A percentile compares a stretch with the other conserved stretches of the same genome.
These are phyloP conservation scores for Mucor velutinosus DNA, from an alignment of 371 early-diverging fungal species.

Conservation along the genomic window DNA sequence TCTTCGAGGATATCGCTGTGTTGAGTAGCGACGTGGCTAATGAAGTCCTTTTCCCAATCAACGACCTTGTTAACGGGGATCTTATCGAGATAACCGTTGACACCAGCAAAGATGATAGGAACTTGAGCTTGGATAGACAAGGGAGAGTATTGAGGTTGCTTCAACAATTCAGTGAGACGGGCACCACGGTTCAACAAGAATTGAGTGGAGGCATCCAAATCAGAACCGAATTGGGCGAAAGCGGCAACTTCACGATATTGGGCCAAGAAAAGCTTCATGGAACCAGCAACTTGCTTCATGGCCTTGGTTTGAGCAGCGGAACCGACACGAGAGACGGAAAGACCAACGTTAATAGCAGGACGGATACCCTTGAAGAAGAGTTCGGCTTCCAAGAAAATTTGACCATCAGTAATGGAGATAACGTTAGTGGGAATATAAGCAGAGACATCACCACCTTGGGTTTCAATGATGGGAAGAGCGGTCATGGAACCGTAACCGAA, in stretches of 20 bases:
- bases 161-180: conserved; percentile 95
- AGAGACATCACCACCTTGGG: conserved; percentile 98
- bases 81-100: conserved; percentile 97
- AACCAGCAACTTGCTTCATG: conserved; percentile 98
- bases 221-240: conserved; percentile 98
- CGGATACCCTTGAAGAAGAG: conserved; percentile 98
- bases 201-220: conserved; percentile 97
- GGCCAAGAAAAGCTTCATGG: conserved; percentile 96
- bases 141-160: conserved; percentile 94
- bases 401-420: conserved; percentile 98
- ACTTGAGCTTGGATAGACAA: conserved; percentile 94
- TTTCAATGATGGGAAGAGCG: conserved; percentile 96
- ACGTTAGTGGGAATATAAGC: conserved; percentile 99
- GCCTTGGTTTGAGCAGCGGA: conserved; percentile 98
- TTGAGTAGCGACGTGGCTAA: conserved; percentile 85
- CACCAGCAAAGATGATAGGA: conserved; percentile 91
- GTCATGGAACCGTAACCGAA: conserved; percentile 94
- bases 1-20: conserved; percentile 85
- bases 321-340: conserved; percentile 98
- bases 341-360: conserved; percentile 98
- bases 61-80: conserved; percentile 88
- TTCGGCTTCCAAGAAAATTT: conserved; percentile 92
- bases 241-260: conserved; percentile 99
- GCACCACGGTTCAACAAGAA: conserved; percentile 98
- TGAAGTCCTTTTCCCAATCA: conserved; percentile 88